Base-by-base conservation (phyloP, 1,284 basidiomycete genomes). In the Puccinia novopanici region DNA sequence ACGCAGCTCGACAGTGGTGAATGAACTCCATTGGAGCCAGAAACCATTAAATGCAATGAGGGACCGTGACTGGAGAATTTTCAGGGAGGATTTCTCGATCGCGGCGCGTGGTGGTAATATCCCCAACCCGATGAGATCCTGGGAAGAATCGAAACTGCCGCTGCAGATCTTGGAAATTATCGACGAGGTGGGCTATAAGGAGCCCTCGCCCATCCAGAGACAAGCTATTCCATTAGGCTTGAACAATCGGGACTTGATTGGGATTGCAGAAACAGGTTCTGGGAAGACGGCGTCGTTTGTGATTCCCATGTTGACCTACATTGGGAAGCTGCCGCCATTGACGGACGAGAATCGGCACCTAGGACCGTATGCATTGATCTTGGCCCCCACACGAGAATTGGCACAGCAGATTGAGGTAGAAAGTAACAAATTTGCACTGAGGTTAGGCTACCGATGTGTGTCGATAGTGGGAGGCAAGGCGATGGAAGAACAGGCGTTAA, bases 211-310 rank as follows among this genome's bases (percentile, higher is more conserved):
- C 1, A 98, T 99, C 85, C 96, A 99, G 87, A 89, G 96, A 61
- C 96, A 99, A 86, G 96, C 97, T 9, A 98, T 99, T 82, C 96
- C 96, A 12, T 98, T 99, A 82, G 96, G 96, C 63, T 86, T 99
- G 82, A 93, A 95, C 85, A 95, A 96, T 84, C 89, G 96, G 72
- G 96, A 99, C 86, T 91, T 98, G 83, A 98, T 99, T 84, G 97
- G 96, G 83, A 94, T 99, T 80, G 97, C 96, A 81, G 96, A 99
- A 87, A 99, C 97, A 74, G 94, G 94, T 88, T 98, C 96, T 83
- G 96, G 96, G 85, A 99, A 99, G 88, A 99, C 96, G 19, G 96
- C 95, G n/a, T 94, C 95, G 2, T 99, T 98, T 87, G 94, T 98
- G 81, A 96, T 99, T 76, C 96, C 96, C 24, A 96, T 99, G 93